A percentile compares a stretch with the other conserved stretches of the same genome.
Evolutionary conservation across 129 eudicot species (phyloP).

Genomic region (Escallonia rubra): DNA sequence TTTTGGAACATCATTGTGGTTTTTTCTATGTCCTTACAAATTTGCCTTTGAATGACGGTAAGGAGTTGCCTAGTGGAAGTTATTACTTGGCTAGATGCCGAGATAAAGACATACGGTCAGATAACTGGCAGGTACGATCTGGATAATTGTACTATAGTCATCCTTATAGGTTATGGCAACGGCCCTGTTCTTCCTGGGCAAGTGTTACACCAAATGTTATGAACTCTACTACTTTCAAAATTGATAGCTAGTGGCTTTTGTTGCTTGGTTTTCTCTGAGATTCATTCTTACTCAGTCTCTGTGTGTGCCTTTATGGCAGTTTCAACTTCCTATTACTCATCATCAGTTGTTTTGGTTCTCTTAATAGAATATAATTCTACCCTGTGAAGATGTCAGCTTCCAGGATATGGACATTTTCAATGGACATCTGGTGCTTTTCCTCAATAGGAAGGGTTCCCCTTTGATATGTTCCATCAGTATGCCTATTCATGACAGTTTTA

Average conservation of each 20-base stretch:
- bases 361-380: constrained; percentile 50
- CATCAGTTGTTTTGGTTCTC: constrained; percentile 6
- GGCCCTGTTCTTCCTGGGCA: no score
- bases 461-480: constrained; percentile 66
- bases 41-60: constrained; percentile 25
- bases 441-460: constrained; percentile 48
- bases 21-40: constrained; percentile 73
- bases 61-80: constrained; percentile 28
- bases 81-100: constrained; percentile 66
- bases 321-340: constrained; percentile 5
- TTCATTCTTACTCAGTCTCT: no score
- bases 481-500: constrained; percentile 44
- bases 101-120: constrained; percentile 43
- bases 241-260: no score
- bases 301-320: neutral
- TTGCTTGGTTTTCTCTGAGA: no score
- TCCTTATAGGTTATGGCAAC: no score
- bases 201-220: no score
- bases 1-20: constrained; percentile 80
- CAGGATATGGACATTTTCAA: constrained; percentile 81
- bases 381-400: constrained; percentile 51
- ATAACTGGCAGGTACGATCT: constrained; percentile 60
- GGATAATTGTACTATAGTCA: no score
- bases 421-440: constrained; percentile 62
- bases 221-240: no score